Conservation (phyloP, 2,329 filamentous ascomycete genomes). For the Fusarium sp. region DNA sequence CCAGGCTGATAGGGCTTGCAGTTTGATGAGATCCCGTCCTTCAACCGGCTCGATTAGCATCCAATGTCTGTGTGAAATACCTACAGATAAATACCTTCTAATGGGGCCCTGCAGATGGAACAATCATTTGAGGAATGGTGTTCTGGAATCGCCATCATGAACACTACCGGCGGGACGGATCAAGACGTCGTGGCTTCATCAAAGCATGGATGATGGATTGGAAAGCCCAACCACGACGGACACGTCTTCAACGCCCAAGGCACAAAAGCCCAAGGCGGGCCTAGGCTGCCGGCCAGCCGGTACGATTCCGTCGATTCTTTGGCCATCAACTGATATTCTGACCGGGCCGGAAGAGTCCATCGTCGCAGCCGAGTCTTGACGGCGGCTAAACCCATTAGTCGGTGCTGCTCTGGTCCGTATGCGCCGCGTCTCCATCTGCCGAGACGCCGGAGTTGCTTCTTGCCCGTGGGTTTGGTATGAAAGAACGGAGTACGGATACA, state of each 20-base stretch:
- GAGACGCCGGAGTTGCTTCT: neutral
- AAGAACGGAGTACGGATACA: neutral
- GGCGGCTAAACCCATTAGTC: slow-evolving; percentile 2
- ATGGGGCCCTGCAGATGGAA: neutral
- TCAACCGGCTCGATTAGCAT: slow-evolving; percentile 5
- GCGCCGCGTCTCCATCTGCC: slow-evolving; percentile 6
- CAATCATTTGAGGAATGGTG: neutral
- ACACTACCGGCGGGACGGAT: slow-evolving; percentile 8
- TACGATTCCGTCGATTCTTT: slow-evolving; percentile 11
- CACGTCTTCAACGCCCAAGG: slow-evolving; percentile 18
- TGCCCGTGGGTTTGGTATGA: neutral
- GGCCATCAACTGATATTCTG: slow-evolving; percentile 15
- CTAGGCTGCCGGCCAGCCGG: slow-evolving; percentile 12
- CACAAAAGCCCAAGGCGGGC: neutral
- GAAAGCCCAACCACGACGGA: neutral
- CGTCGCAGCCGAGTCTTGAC: neutral
- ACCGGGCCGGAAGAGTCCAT: neutral
- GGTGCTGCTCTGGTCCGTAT: slow-evolving; percentile 4
- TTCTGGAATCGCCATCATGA: slow-evolving; percentile 7
- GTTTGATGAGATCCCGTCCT: slow-evolving; percentile 3
- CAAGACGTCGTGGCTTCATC: slow-evolving; percentile 6
- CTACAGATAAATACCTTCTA: too few species aligned
- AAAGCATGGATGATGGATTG: neutral
- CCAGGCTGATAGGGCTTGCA: slow-evolving; percentile 2
- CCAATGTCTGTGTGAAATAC: neutral